Conservation (phyloP, 1,139 yeast genomes). For the Waltiozyma solani region DNA sequence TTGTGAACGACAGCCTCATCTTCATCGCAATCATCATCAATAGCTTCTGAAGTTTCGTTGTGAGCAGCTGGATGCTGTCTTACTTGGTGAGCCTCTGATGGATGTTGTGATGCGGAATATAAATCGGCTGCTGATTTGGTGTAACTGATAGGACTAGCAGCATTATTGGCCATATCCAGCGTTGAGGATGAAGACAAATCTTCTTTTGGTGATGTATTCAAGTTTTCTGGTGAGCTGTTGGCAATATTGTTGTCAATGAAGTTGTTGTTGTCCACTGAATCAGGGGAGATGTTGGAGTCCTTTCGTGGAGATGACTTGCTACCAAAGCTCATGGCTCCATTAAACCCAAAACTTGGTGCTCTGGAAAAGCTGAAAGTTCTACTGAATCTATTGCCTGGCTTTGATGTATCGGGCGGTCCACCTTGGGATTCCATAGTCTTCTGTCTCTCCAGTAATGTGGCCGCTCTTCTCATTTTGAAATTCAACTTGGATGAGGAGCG, state of each 20-base stretch:
- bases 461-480: slow-evolving; percentile 70
- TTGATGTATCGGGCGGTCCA: not conserved
- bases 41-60: too few relatives aligned
- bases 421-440: slow-evolving; percentile 14
- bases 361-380: not conserved
- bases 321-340: too few relatives aligned
- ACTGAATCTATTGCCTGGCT: not conserved
- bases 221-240: too few relatives aligned
- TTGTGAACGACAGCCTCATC: slow-evolving; percentile 26
- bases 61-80: too few relatives aligned
- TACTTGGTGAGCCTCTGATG: not conserved
- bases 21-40: slow-evolving; percentile 14
- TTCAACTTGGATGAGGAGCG: slow-evolving; percentile 64
- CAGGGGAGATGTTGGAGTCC: not conserved
- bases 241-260: too few relatives aligned
- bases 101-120: not conserved
- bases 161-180: not conserved
- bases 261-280: not conserved
- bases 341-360: too few relatives aligned
- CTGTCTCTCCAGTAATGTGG: slow-evolving; percentile 54
- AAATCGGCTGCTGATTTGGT: slow-evolving; percentile 3
- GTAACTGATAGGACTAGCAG: not conserved
- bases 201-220: slow-evolving; percentile 7
- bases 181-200: not conserved
- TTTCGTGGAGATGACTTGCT: not conserved